phyloP scores from a whole-genome alignment of 1,284 basidiomycete species.

The Polyporus tsugae region DNA sequence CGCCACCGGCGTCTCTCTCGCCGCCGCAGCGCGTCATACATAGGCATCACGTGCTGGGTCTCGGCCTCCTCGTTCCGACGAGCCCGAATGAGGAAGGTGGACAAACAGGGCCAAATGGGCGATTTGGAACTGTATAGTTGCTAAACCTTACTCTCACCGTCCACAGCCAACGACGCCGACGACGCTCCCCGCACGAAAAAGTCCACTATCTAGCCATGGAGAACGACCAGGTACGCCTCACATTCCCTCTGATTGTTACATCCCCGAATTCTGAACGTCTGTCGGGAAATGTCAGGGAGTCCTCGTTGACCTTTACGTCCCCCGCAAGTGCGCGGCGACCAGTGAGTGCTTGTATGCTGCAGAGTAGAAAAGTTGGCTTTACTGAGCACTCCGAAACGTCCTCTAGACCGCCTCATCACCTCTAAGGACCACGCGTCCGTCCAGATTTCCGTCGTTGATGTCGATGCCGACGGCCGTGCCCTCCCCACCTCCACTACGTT shows the following conservation, averaged over 20 bases:
- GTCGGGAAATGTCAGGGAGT: slow-evolving; percentile 72
- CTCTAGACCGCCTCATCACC: slow-evolving; percentile 90
- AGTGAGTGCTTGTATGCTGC: slow-evolving; percentile 60
- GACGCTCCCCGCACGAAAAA: slow-evolving; percentile 33
- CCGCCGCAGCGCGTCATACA: slow-evolving; percentile 33
- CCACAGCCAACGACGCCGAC: slow-evolving; percentile 37
- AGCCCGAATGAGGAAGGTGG: slow-evolving; percentile 14
- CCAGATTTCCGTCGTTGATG: slow-evolving; percentile 95
- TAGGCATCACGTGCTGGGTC: slow-evolving; percentile 30
- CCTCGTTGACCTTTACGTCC: slow-evolving; percentile 99
- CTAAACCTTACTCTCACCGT: slow-evolving; percentile 41
- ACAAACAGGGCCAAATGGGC: slow-evolving; percentile 36
- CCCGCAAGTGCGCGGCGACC: slow-evolving; percentile 98
- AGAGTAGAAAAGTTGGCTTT: background rate
- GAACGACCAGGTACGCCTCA: slow-evolving; percentile 74
- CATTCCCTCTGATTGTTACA: background rate
- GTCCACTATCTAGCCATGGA: slow-evolving; percentile 62
- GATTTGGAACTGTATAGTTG: slow-evolving; percentile 45
- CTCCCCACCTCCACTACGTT: slow-evolving; percentile 90
- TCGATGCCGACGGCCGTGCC: slow-evolving; percentile 93
- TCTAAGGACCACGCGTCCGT: slow-evolving; percentile 99
- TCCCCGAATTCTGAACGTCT: slow-evolving; percentile 27
- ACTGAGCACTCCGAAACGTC: slow-evolving; percentile 3
- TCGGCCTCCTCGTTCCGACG: slow-evolving; percentile 6
- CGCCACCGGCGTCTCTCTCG: slow-evolving; percentile 28